Evolutionary conservation across 108 stramenopile species (phyloP), one percentile per base, ranked within the genome.

Genomic region (Aurantiochytrium sp.): DNA sequence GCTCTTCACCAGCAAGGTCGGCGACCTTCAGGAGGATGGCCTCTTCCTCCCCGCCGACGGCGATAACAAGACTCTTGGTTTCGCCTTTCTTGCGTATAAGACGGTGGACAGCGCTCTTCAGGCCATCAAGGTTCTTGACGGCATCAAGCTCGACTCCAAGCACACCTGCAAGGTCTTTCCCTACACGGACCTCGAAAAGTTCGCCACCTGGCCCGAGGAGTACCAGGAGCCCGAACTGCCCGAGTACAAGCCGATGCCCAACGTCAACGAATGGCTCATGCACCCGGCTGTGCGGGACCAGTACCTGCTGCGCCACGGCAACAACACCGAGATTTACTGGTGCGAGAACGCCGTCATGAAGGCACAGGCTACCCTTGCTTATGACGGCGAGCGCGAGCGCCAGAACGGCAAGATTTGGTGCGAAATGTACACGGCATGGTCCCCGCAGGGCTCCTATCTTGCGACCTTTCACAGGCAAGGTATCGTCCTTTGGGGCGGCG

Each of bases 291-390:
- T 58, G 42, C 89, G 91, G 18, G 91, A 91, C 73, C 88, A 89
- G 87, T 91, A 89, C 73, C 44, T 60, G 44, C 45, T 91, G 16
- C 72, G 91, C 18, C 60, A 87, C 89, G 72, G 51, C 10, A 35
- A 58, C 44, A 88, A 89, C 55, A 91, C 91, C 42, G 89, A 91
- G 89, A 59, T 91, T 23, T 59, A 87, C 60, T 91, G 90, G 90
- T 83, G 76, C 51, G 76, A 83, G 76, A 83, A 29, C 72, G 53
- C 58, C 18, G 18, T 8, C 47, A 42, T 76, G 88, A 71, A 89
- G 29, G 87, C 58, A 4, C 44, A 87, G 14, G 59, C 58, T 12
- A 87, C 43, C 2, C 28, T 87, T 3, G 90, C 72, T 14, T 89
- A 91, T 4, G 51, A 72, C 21, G 91, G 90, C 14, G 91, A 89